A percentile compares a stretch with the other conserved stretches of the same genome.
Evolutionary conservation across 345 rosid genomes (phyloP).

Genomic region (Aquilaria yunnanensis): DNA sequence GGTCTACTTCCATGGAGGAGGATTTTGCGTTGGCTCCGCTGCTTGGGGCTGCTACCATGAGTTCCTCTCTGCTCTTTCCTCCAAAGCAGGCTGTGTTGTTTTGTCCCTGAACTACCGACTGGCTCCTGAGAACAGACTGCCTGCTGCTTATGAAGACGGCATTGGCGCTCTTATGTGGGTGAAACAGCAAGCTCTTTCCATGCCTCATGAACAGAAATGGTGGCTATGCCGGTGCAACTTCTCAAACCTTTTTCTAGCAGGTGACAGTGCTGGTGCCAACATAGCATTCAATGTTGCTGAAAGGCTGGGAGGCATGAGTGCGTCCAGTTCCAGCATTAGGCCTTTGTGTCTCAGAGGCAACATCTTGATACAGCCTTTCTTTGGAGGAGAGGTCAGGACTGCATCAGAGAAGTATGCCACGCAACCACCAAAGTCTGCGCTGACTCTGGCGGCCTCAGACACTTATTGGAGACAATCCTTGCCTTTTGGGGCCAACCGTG

Average conservation of each 20-base stretch:
- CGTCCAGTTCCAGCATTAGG: conserved; percentile 5
- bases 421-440: conserved; percentile 40
- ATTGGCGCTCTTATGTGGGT: conserved; percentile 49
- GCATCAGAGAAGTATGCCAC: conserved; percentile 41
- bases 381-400: conserved; percentile 59
- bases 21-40: conserved; percentile 62
- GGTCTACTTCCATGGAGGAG: conserved; percentile 72
- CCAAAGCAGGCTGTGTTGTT: conserved; percentile 36
- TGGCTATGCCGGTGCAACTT: conserved; percentile 43
- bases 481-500: conserved; percentile 57
- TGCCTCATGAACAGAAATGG: conserved; percentile 34
- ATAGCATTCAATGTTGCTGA: conserved; percentile 46
- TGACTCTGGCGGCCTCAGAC: conserved; percentile 56
- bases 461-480: conserved; percentile 76
- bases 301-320: conserved; percentile 20
- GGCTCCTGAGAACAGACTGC: conserved; percentile 63
- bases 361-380: conserved; percentile 60
- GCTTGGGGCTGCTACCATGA: conserved; percentile 66
- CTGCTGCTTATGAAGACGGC: conserved; percentile 66
- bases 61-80: conserved; percentile 43
- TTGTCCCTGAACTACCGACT: conserved; percentile 51
- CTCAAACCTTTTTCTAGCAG: conserved; percentile 42
- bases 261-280: conserved; percentile 80
- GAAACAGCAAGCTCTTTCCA: conserved; percentile 25
- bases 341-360: conserved; percentile 35